Percentiles rank a stretch among this genome's conserved stretches.
These are phyloP conservation scores for Phytophthora meadii DNA, from an alignment of 352 stramenopile genomes.

Conservation along the genomic window DNA sequence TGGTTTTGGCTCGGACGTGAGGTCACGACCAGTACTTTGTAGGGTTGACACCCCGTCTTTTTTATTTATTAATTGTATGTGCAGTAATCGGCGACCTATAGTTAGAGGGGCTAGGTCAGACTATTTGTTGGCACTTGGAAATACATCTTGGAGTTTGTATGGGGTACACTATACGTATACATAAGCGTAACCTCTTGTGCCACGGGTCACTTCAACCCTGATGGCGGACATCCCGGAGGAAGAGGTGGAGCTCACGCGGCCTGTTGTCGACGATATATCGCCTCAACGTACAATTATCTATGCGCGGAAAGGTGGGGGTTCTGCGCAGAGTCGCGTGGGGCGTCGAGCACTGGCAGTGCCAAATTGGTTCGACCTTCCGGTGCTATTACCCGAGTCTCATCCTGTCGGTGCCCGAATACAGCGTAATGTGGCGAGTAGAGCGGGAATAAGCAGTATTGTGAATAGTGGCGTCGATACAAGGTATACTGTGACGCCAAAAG, in stretches of 20 bases:
- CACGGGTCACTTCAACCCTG: conserved; percentile 4
- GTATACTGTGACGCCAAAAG: conserved; percentile 36
- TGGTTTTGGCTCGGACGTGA: conserved; percentile 49
- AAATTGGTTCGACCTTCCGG: conserved; percentile 71
- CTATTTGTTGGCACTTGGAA: neutral
- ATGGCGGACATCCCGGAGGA: conserved; percentile 22
- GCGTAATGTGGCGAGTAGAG: conserved; percentile 24
- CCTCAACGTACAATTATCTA: conserved; percentile 50
- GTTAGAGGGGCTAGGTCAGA: conserved; percentile 4
- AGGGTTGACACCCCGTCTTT: conserved; percentile 32
- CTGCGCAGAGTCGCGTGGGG: conserved; percentile 20
- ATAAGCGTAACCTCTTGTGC: neutral
- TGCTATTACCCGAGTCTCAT: conserved; percentile 58
- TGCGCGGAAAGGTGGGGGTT: conserved; percentile 12
- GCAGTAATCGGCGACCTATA: neutral
- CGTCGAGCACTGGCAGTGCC: conserved; percentile 39
- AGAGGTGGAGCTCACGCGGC: neutral
- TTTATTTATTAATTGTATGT: conserved; percentile 35
- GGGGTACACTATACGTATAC: conserved; percentile 4
- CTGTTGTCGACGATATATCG: neutral
- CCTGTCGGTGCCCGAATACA: conserved; percentile 50
- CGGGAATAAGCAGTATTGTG: neutral
- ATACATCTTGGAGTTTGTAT: conserved; percentile 23
- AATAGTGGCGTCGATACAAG: neutral
- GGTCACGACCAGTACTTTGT: conserved; percentile 26